These are phyloP conservation scores for Excoecaria cochinchinensis DNA, from an alignment of 345 rosid species.

Conservation along the genomic window DNA sequence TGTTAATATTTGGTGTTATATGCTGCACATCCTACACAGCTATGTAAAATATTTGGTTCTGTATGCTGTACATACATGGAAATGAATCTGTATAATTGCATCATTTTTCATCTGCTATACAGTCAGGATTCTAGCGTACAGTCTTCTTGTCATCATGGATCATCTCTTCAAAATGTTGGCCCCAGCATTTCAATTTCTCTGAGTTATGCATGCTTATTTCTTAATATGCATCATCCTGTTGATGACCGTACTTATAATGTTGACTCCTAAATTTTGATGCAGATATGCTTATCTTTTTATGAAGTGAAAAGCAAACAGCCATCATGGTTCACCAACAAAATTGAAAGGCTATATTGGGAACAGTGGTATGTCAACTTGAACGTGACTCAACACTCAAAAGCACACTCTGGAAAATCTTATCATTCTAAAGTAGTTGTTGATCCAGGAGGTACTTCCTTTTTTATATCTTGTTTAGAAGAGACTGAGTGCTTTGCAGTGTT, in stretches of 20 bases:
- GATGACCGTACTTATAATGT: background rate
- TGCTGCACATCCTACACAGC: background rate
- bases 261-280: constrained; percentile 22
- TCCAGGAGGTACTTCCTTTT: constrained; percentile 54
- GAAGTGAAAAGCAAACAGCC: constrained; percentile 86
- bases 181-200: background rate
- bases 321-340: constrained; percentile 81
- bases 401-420: constrained; percentile 54
- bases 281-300: constrained; percentile 90
- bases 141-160: background rate
- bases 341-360: constrained; percentile 74
- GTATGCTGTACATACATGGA: background rate
- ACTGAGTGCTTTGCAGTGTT: background rate
- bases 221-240: background rate
- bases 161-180: background rate
- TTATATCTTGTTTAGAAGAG: background rate
- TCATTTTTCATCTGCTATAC: background rate
- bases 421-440: constrained; percentile 59
- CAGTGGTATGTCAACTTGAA: constrained; percentile 90
- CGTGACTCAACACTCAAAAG: constrained; percentile 64
- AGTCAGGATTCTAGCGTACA: background rate
- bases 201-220: background rate
- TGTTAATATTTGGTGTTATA: background rate
- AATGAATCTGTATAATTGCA: background rate
- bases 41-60: background rate